Evolutionary conservation across 495 filamentous ascomycete species (phyloP), one percentile per base, ranked within the genome.

Genomic region (Sporormia fimetaria): DNA sequence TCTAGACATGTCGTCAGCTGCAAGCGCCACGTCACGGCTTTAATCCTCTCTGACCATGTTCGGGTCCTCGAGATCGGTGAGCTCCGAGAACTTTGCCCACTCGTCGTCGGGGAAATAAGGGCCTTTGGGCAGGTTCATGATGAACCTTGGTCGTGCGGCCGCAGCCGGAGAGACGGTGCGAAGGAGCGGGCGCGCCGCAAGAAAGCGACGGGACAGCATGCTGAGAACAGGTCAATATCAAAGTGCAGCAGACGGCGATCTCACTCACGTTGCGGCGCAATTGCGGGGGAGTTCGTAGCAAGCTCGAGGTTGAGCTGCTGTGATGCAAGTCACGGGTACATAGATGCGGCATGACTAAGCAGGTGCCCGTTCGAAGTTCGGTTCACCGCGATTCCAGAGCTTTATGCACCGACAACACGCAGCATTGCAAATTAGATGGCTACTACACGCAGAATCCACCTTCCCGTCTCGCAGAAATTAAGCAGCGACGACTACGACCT

Each of bases 41-140:
- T 29, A 12, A n/a, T n/a, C 8, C 42, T 44, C 10, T 7, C 62
- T 39, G 64, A 87, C 84, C 83, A 84, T 78, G 24, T 70, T 63
- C 33, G 85, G 84, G 56, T 93, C 86, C 39, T 84, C 75, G 27
- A 72, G 62, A 28, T 80, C 76, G 31, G 65, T 73, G 52, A 80
- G 67, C 41, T 60, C 57, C 17, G n/a, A n/a, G n/a, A n/a, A n/a
- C n/a, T n/a, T n/a, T n/a, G n/a, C n/a, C n/a, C n/a, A n/a, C n/a
- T n/a, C n/a, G n/a, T n/a, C n/a, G n/a, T n/a, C n/a, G n/a, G n/a
- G n/a, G n/a, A n/a, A n/a, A n/a, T n/a, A n/a, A n/a, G n/a, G n/a
- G n/a, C n/a, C n/a, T n/a, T n/a, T n/a, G n/a, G n/a, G n/a, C n/a
- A n/a, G n/a, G n/a, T n/a, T n/a, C n/a, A n/a, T n/a, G n/a, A n/a